Base-by-base conservation (phyloP, 768 basidiomycete species). In the Sistotremastrum suecicum region DNA sequence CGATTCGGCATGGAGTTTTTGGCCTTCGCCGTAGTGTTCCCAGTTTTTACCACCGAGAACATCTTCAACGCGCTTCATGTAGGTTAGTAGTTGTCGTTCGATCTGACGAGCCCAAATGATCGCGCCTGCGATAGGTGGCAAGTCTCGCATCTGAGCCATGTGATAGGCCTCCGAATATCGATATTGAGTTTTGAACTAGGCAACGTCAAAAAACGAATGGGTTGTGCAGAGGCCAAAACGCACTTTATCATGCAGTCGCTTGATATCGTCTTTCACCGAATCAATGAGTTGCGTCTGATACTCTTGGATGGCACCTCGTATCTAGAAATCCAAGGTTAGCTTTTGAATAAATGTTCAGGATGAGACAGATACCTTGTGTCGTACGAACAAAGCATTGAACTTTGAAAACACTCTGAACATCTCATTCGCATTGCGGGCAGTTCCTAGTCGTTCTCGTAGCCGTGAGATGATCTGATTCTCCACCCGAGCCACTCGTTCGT, bases 21-120 rank as follows among this genome's bases (percentile, higher is more conserved):
- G 91, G 5, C 95, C 95, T 56, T 99, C 95, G n/a, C 94, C 92
- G 54, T 99, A 98, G 49, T 90, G 78, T 57, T 97, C 92, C 94
- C 95, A 99, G 5, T 90, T 94, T 62, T 90, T 94, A 4, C 94
- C 86, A 20, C 20, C 20, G 5, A 99, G 78, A 2, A 99, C 95
- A 60, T 98, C 94, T 58, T 98, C 95, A 43, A 98, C 94, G 10
- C 94, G 84, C 61, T 92, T 94, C 94, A 99, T 99, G 68, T 98
- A 97, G 1, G 89, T 81, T 48, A 83, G 71, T 2, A 99, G 77
- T 58, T 99, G 95, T 3, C 91, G 79, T 56, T 97, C 94, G 50
- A 99, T 99, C 67, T 98, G 95, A n/a, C 84, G 75, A 0, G 95
- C 94, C 95, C 95, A 99, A 54, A 94, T 89, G 61, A 98, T 95